Percentiles rank a stretch among this genome's conserved stretches.
These are phyloP conservation scores for Boletus insuetus DNA, from an alignment of 768 basidiomycete species.

Conservation along the genomic window DNA sequence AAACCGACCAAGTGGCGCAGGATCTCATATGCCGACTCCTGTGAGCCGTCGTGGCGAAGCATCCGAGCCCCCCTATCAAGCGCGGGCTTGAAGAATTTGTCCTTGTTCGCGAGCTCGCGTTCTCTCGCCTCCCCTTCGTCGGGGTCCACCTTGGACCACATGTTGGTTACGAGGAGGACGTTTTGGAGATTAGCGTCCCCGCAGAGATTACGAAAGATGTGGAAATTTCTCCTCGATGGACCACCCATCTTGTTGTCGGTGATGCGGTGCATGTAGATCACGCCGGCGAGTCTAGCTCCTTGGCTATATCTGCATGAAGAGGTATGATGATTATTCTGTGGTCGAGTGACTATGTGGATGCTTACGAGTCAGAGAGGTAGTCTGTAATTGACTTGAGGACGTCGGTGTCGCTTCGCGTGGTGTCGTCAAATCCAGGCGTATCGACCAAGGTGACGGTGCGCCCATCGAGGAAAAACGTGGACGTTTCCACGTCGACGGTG, in stretches of 20 bases:
- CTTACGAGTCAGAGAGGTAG: constrained; percentile 28
- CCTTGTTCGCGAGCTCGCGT: constrained; percentile 38
- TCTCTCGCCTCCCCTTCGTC: constrained; percentile 42
- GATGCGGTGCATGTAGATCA: constrained; percentile 55
- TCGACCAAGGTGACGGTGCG: constrained; percentile 47
- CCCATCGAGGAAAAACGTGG: constrained; percentile 43
- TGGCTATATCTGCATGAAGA: constrained; percentile 23
- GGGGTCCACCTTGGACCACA: constrained; percentile 44
- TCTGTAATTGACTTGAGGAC: constrained; percentile 45
- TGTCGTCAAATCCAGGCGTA: constrained; percentile 62
- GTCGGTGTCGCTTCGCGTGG: constrained; percentile 43
- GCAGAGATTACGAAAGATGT: constrained; percentile 50
- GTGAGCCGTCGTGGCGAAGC: constrained; percentile 41
- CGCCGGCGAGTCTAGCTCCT: constrained; percentile 33
- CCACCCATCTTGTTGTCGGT: constrained; percentile 48
- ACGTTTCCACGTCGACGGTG: constrained; percentile 27
- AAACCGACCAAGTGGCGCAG: constrained; percentile 41
- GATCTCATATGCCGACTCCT: constrained; percentile 43
- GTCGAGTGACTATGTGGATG: background rate
- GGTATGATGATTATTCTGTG: background rate
- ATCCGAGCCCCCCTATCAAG: constrained; percentile 46
- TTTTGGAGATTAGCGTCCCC: constrained; percentile 45
- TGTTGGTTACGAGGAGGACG: constrained; percentile 51
- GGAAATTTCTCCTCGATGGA: constrained; percentile 48
- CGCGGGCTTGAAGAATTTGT: constrained; percentile 51